Evolutionary conservation across 2,329 filamentous ascomycete species (phyloP).

Genomic region (Epichloe hybrida): DNA sequence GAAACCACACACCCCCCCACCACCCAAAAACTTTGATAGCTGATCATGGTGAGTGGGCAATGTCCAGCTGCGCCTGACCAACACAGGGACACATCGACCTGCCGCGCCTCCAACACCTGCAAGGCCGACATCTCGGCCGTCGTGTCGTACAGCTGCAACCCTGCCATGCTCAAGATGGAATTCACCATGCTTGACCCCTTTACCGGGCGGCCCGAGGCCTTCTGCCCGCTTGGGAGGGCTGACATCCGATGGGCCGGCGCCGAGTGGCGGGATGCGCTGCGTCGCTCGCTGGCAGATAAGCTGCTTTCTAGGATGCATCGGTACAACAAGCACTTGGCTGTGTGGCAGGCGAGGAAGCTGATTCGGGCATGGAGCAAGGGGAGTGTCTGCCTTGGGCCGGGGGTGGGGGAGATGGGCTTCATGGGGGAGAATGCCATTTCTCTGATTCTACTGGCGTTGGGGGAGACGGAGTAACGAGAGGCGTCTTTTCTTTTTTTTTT

Average conservation of each 20-base stretch:
- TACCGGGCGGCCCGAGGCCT: conserved; percentile 6
- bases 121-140: conserved; percentile 11
- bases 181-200: conserved; percentile 13
- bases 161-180: conserved; percentile 15
- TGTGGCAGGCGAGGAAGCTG: conserved; percentile 17
- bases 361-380: conserved; percentile 14
- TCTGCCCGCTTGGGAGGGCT: conserved; percentile 15
- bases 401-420: conserved; percentile 11
- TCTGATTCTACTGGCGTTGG: conserved; percentile 11
- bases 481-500: no score
- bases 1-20: no score
- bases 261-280: conserved; percentile 12
- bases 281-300: conserved; percentile 10
- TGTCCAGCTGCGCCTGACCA: neutral
- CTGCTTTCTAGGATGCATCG: conserved; percentile 15
- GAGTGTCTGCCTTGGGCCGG: conserved; percentile 12
- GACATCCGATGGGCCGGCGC: conserved; percentile 14
- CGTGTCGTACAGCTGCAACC: conserved; percentile 14
- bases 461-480: neutral
- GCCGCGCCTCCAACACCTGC: conserved; percentile 9
- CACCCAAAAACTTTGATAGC: neutral
- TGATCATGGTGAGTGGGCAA: neutral
- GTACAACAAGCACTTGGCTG: conserved; percentile 19
- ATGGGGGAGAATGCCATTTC: conserved; percentile 10
- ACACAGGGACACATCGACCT: conserved; percentile 6